Conservation (phyloP, 768 basidiomycete genomes). For the Trametes elegans region DNA sequence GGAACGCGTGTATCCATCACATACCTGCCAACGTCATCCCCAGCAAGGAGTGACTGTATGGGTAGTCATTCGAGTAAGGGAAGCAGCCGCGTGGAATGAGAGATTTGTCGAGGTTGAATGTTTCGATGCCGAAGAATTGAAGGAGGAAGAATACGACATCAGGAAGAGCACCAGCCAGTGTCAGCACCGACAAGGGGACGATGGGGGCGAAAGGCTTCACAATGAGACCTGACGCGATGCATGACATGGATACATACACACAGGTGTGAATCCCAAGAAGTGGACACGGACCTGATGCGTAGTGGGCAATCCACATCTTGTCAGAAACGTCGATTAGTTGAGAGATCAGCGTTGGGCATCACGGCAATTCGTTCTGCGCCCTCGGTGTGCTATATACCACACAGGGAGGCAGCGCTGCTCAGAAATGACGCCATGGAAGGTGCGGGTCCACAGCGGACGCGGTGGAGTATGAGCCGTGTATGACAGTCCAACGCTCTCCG, state of each 20-base stretch:
- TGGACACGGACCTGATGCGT: slow-evolving; percentile 17
- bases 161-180: slow-evolving; percentile 27
- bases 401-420: not conserved
- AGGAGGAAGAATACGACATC: slow-evolving; percentile 32
- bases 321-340: not conserved
- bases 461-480: slow-evolving; percentile 3
- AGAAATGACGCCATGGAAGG: slow-evolving; percentile 9
- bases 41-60: slow-evolving; percentile 31
- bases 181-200: slow-evolving; percentile 28
- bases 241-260: too few relatives aligned
- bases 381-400: not conserved
- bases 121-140: slow-evolving; percentile 28
- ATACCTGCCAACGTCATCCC: slow-evolving; percentile 26
- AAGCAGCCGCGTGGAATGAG: slow-evolving; percentile 29
- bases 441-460: not conserved
- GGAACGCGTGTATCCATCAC: not conserved
- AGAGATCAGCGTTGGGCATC: not conserved
- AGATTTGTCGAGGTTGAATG: slow-evolving; percentile 26
- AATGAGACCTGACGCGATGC: slow-evolving; percentile 25
- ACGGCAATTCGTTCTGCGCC: not conserved
- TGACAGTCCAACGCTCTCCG: too few relatives aligned
- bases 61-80: slow-evolving; percentile 34
- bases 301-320: slow-evolving; percentile 22
- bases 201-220: slow-evolving; percentile 30
- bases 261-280: not conserved